Evolutionary conservation across 345 rosid genomes (phyloP).

Genomic region (Salix udensis): DNA sequence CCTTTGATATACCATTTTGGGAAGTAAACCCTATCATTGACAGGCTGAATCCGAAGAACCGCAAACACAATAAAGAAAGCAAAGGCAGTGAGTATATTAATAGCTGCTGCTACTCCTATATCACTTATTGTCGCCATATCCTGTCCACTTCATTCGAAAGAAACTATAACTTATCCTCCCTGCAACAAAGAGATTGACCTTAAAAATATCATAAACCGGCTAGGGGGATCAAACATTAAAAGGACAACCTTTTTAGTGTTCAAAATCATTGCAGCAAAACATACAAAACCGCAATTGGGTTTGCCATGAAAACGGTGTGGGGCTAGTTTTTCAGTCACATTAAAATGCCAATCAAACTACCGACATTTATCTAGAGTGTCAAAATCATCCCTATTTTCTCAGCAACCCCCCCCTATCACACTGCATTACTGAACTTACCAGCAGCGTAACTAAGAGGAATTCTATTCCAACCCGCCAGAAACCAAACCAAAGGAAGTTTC

Average conservation of each 20-base stretch:
- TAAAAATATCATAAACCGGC: too few species aligned
- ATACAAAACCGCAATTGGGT: background rate
- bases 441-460: background rate
- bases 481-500: too few species aligned
- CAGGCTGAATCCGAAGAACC: constrained; percentile 74
- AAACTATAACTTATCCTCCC: background rate
- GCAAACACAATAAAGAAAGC: constrained; percentile 79
- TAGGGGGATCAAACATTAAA: background rate
- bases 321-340: background rate
- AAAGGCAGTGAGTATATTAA: constrained; percentile 72
- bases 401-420: background rate
- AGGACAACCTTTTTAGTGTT: background rate
- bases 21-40: constrained; percentile 87
- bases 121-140: constrained; percentile 75
- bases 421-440: background rate
- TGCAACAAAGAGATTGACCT: background rate
- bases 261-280: background rate
- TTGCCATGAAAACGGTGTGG: too few species aligned
- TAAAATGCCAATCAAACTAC: constrained; percentile 1
- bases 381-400: constrained; percentile 2
- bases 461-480: too few species aligned
- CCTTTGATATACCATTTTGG: constrained; percentile 94
- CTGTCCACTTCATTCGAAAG: constrained; percentile 3
- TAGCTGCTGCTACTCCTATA: constrained; percentile 76
- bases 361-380: background rate